Conservation (phyloP, 805 yeast genomes). For the Peterozyma xylosa region DNA sequence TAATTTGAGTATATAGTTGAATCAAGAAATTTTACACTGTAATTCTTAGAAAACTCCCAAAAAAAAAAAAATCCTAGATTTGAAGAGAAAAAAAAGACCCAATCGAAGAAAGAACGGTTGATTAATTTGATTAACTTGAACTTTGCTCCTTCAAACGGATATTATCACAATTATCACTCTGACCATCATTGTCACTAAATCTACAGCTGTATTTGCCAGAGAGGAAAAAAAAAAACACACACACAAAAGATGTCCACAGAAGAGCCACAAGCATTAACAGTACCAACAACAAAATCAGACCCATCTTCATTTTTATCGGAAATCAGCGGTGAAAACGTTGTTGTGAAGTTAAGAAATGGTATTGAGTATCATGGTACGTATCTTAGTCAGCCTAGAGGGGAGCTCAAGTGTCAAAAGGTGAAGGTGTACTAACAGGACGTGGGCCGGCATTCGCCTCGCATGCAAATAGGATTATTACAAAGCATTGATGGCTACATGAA, state of each 20-base stretch:
- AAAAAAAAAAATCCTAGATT: too few species aligned
- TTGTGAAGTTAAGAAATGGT: constrained; percentile 82
- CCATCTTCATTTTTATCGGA: constrained; percentile 77
- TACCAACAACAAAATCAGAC: constrained; percentile 23
- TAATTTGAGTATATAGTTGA: too few species aligned
- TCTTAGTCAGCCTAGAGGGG: neutral
- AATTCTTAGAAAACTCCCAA: too few species aligned
- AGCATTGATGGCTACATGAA: constrained; percentile 98
- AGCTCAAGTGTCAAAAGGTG: neutral
- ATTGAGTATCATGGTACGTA: constrained; percentile 66
- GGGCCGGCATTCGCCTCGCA: too few species aligned
- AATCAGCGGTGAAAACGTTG: constrained; percentile 71
- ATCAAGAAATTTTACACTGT: too few species aligned
- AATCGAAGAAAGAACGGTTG: too few species aligned
- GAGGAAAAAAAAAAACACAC: neutral
- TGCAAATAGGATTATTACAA: constrained; percentile 42
- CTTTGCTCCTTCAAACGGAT: too few species aligned
- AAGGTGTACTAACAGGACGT: too few species aligned
- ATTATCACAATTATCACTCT: too few species aligned
- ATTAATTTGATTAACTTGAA: too few species aligned
- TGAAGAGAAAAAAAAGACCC: too few species aligned
- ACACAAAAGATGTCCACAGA: neutral
- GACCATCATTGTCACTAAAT: too few species aligned
- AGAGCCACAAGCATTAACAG: neutral
- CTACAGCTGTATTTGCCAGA: neutral